Base-by-base conservation (phyloP, 345 rosid species). In the Anacardium occidentale region DNA sequence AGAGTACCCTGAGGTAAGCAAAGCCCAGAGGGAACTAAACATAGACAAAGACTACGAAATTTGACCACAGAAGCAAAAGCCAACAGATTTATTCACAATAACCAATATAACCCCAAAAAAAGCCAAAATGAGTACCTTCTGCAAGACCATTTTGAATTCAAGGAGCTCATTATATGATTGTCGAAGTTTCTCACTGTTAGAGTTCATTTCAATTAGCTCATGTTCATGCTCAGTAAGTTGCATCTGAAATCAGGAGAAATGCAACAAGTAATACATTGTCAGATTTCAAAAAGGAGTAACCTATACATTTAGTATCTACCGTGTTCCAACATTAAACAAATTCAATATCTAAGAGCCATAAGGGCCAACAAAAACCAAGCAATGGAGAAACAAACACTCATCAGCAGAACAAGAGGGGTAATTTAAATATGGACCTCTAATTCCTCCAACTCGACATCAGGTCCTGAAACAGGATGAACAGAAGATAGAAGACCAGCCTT, bases 181-280 rank as follows among this genome's bases (percentile, higher is more conserved):
- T 70, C 82, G 90, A 79, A 94, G 98, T 82, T 83, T 89, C 86
- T 89, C 98, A 81, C 92, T 80, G 78, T 94, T 94, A 21, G 97
- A 92, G 75, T 90, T 94, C 94, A 90, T 89, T 81, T 94, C 98
- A 79, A 89, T 83, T 55, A 94, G 87, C 76, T 94, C 98, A 56
- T 83, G 92, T 73, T 94, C 98, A 74, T 89, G 95, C 73, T 92
- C 97, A 32, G 89, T 88, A 72, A 94, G 97, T 85, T 88, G 93
- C 60, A 82, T 63, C 98, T 94, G 89, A 48, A 66, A 74, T 69
- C 18, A 37, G 64, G 59, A 76, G n/a, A 75, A 79, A 71, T 22
- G 75, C 6, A 80, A 72, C 63, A 80, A 48, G 50, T 26, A 52
- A 73, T 56, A 65, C n/a, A 67, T 21, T 29, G 65, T 71, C 59